phyloP scores from a whole-genome alignment of 2,329 filamentous ascomycete species.

The Penicillium sp. region DNA sequence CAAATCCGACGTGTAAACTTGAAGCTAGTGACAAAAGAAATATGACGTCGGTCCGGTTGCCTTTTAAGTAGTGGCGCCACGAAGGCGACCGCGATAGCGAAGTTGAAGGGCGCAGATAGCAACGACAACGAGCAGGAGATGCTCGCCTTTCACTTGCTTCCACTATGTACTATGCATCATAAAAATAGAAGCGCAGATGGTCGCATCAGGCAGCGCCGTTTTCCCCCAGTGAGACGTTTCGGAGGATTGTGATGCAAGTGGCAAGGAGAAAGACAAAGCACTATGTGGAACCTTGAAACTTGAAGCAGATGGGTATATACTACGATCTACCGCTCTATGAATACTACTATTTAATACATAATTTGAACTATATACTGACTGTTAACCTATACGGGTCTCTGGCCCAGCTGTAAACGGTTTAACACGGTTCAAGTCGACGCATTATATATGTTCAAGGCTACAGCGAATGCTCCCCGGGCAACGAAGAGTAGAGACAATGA shows the following conservation, averaged over 20 bases:
- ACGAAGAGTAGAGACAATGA: slow-evolving; percentile 8
- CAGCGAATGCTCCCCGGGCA: neutral
- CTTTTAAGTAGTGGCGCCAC: slow-evolving; percentile 6
- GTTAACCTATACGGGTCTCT: no score
- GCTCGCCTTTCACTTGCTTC: neutral
- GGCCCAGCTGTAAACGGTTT: no score
- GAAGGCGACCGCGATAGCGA: no score
- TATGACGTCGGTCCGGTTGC: slow-evolving; percentile 3
- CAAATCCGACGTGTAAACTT: neutral
- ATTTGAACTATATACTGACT: no score
- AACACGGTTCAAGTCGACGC: no score
- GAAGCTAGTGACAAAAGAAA: slow-evolving; percentile 1
- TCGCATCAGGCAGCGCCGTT: slow-evolving; percentile 21
- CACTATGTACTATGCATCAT: neutral
- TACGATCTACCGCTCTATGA: no score
- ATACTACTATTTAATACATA: no score
- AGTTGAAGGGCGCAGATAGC: no score
- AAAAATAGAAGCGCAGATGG: slow-evolving; percentile 21
- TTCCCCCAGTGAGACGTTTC: slow-evolving; percentile 13
- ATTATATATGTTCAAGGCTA: neutral
- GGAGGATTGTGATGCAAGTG: slow-evolving; percentile 24
- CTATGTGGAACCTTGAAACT: no score
- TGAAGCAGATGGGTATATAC: no score
- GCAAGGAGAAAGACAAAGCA: slow-evolving; percentile 20
- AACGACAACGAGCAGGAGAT: no score